A percentile compares a stretch with the other conserved stretches of the same genome.
Conservation (phyloP, 2,329 filamentous ascomycete genomes). For the Blumeriella jaapii region DNA sequence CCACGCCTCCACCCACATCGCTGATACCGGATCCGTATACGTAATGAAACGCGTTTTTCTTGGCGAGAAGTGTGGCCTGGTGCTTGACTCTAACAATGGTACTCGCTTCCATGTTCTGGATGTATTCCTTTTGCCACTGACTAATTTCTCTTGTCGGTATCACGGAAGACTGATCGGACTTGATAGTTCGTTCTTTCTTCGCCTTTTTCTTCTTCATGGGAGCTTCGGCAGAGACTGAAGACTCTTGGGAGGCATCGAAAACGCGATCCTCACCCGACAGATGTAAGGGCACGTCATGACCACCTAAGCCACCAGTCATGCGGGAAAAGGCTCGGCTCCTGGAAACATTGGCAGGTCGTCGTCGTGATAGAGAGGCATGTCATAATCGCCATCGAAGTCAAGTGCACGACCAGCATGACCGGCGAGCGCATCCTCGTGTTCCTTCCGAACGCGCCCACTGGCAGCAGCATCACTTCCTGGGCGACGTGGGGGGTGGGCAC, state of each 20-base stretch:
- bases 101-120: slow-evolving; percentile 45
- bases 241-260: slow-evolving; percentile 21
- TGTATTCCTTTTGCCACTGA: slow-evolving; percentile 46
- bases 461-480: slow-evolving; percentile 27
- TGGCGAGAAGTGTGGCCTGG: slow-evolving; percentile 36
- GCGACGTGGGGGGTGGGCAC: slow-evolving; percentile 8
- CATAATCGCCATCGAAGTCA: slow-evolving; percentile 23
- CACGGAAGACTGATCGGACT: slow-evolving; percentile 37
- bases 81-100: slow-evolving; percentile 33
- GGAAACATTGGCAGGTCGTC: slow-evolving; percentile 25
- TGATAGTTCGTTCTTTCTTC: slow-evolving; percentile 33
- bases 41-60: slow-evolving; percentile 51
- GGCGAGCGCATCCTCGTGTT: slow-evolving; percentile 31
- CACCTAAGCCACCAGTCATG: slow-evolving; percentile 19
- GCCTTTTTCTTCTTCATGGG: slow-evolving; percentile 26
- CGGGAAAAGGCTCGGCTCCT: slow-evolving; percentile 24
- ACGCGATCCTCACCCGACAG: slow-evolving; percentile 16
- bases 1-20: slow-evolving; percentile 37
- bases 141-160: slow-evolving; percentile 44
- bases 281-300: slow-evolving; percentile 16
- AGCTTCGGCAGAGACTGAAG: slow-evolving; percentile 31
- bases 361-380: slow-evolving; percentile 19
- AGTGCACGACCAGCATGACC: slow-evolving; percentile 19
- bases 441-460: slow-evolving; percentile 30
- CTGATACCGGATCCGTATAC: slow-evolving; percentile 46